Evolutionary conservation across 2,329 filamentous ascomycete genomes (phyloP), one percentile per base, ranked within the genome.

Genomic region (Exophiala dermatitidis): DNA sequence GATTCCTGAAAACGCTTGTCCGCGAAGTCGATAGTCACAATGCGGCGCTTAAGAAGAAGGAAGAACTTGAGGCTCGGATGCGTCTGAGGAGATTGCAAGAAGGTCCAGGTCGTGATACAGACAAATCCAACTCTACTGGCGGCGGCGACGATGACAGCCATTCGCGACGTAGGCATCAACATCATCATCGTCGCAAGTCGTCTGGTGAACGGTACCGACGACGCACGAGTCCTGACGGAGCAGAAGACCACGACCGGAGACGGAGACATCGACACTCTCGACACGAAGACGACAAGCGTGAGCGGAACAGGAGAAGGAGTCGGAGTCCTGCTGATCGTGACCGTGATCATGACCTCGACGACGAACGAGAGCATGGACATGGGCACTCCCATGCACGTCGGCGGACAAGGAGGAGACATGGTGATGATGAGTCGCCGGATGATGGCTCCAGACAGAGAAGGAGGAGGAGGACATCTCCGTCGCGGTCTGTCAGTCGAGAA

Each of bases 21-120:
- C 86, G 85, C 59, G 86, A 93, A 61, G 94, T 89, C 5, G 86
- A 94, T 63, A 85, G 72, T 50, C 91, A 98, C 71, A 98, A 98
- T 77, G 83, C 86, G 28, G 86, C 88, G 0, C 75, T 97, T 31
- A 80, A 89, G 12, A 88, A 86, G 0, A 94, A 85, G 65, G 91
- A 97, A 68, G 83, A 84, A 29, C 82, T 86, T 45, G 90, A 97
- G 60, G 83, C 89, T 0, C 78, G 78, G 57, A 82, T 82, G 3
- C 82, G 88, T 19, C 77, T 95, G 51, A 79, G 80, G 60, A 74
- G 77, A 51, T 71, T 90, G 30, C 73, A 19, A 19, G 19, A 19
- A 19, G 19, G 19, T 19, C 19, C 19, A 19, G 19, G 19, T 19
- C 19, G 75, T 58, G 72, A 76, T 52, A 67, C 66, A 31, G 74